phyloP scores from a whole-genome alignment of 192 early-diverging fungal species.

The Lobosporangium transversale region DNA sequence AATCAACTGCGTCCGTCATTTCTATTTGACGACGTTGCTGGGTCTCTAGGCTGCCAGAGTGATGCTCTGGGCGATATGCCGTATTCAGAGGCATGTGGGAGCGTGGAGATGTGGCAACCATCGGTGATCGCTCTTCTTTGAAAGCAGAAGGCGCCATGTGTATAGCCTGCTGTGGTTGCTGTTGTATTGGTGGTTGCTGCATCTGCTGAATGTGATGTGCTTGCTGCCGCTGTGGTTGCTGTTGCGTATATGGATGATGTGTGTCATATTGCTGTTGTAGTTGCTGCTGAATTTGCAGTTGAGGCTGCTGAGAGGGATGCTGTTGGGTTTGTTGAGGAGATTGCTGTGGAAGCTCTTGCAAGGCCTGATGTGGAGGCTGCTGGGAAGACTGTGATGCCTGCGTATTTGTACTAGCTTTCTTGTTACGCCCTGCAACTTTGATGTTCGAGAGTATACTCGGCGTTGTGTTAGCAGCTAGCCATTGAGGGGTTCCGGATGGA shows the following conservation, averaged over 20 bases:
- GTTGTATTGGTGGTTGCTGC: background rate
- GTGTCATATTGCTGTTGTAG: background rate
- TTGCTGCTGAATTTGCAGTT: background rate
- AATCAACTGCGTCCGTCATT: background rate
- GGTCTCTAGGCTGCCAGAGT: conserved; percentile 3
- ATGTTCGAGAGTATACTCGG: conserved; percentile 22
- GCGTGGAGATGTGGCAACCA: background rate
- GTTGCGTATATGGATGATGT: background rate
- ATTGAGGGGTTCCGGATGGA: conserved; percentile 42
- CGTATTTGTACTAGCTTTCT: conserved; percentile 3
- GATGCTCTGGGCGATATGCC: conserved; percentile 1
- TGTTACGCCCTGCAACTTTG: conserved; percentile 24
- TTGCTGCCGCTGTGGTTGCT: background rate
- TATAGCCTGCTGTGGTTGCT: conserved; percentile 14
- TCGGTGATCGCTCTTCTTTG: conserved; percentile 2
- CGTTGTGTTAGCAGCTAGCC: conserved; percentile 41
- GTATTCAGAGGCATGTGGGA: background rate
- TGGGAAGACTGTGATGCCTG: background rate
- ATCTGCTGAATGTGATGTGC: background rate
- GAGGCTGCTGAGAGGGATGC: background rate
- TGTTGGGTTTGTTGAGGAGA: background rate
- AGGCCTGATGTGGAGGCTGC: background rate
- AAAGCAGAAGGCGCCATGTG: too few species aligned
- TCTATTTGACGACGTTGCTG: conserved; percentile 2
- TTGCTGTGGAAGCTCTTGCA: conserved; percentile 5